phyloP scores from a whole-genome alignment of 1,139 yeast species.

The Nakaseomyces sp. region DNA sequence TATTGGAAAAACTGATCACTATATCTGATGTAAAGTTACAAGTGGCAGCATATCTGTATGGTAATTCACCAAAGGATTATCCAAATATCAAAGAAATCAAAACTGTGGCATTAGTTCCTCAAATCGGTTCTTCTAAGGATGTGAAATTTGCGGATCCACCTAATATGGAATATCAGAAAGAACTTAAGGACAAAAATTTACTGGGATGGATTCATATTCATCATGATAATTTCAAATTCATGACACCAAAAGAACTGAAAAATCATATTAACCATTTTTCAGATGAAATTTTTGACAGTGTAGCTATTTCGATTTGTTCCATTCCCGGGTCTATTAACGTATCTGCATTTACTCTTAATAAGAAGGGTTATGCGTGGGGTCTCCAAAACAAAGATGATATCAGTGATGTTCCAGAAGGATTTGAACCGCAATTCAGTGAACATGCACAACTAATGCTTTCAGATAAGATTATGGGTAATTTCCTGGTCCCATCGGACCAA shows the following conservation, averaged over 20 bases:
- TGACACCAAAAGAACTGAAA: slow-evolving; percentile 66
- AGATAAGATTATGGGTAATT: slow-evolving; percentile 70
- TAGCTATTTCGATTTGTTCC: slow-evolving; percentile 60
- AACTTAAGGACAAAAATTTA: slow-evolving; percentile 45
- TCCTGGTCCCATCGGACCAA: slow-evolving; percentile 75
- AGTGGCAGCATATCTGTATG: slow-evolving; percentile 74
- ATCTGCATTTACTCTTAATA: slow-evolving; percentile 52
- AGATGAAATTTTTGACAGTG: slow-evolving; percentile 34
- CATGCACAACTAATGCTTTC: slow-evolving; percentile 67
- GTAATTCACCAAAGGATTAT: slow-evolving; percentile 63
- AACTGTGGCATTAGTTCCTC: slow-evolving; percentile 78
- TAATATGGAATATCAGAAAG: slow-evolving; percentile 28
- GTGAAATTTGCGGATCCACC: slow-evolving; percentile 57
- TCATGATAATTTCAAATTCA: slow-evolving; percentile 48
- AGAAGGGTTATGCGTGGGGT: slow-evolving; percentile 78
- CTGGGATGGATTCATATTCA: slow-evolving; percentile 83
- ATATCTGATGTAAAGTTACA: slow-evolving; percentile 77
- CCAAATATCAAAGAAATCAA: slow-evolving; percentile 66
- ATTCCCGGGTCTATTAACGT: slow-evolving; percentile 81
- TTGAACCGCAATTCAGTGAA: slow-evolving; percentile 48
- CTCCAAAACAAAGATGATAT: slow-evolving; percentile 44
- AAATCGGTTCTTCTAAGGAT: slow-evolving; percentile 62
- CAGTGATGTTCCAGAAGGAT: slow-evolving; percentile 50
- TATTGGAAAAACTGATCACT: slow-evolving; percentile 68
- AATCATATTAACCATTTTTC: slow-evolving; percentile 42